Evolutionary conservation across 352 stramenopile species (phyloP).

Genomic region (Globisporangium carolinianum): DNA sequence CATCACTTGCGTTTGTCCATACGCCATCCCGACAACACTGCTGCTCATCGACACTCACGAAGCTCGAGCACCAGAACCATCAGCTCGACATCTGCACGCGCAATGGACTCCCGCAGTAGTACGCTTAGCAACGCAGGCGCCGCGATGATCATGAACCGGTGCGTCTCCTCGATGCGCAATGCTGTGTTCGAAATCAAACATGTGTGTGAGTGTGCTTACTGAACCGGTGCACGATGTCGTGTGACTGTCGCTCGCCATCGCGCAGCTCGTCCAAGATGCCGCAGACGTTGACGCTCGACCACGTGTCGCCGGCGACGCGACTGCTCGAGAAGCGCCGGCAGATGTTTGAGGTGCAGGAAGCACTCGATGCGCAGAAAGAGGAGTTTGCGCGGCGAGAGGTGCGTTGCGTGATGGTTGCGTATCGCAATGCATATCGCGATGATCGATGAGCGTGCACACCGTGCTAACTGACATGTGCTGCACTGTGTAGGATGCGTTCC

Average conservation of each 20-base stretch:
- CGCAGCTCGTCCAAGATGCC: slow-evolving; percentile 48
- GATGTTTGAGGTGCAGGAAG: slow-evolving; percentile 94
- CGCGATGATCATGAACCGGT: slow-evolving; percentile 69
- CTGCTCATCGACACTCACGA: too few relatives aligned
- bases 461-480: too few relatives aligned
- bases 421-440: too few relatives aligned
- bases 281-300: slow-evolving; percentile 88
- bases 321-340: slow-evolving; percentile 92
- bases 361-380: slow-evolving; percentile 91
- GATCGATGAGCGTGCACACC: neutral
- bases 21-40: too few relatives aligned
- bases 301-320: slow-evolving; percentile 89
- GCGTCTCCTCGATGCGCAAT: neutral
- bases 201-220: too few relatives aligned
- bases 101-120: slow-evolving; percentile 43
- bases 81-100: neutral
- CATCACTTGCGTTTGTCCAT: too few relatives aligned
- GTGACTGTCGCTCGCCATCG: neutral
- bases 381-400: slow-evolving; percentile 84
- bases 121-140: slow-evolving; percentile 51
- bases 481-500: slow-evolving; percentile 76
- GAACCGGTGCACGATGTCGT: neutral
- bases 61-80: neutral
- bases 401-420: neutral
- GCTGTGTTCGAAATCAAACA: too few relatives aligned